These are phyloP conservation scores for Annulohypoxylon maeteangense DNA, from an alignment of 495 filamentous ascomycete genomes.

Conservation along the genomic window DNA sequence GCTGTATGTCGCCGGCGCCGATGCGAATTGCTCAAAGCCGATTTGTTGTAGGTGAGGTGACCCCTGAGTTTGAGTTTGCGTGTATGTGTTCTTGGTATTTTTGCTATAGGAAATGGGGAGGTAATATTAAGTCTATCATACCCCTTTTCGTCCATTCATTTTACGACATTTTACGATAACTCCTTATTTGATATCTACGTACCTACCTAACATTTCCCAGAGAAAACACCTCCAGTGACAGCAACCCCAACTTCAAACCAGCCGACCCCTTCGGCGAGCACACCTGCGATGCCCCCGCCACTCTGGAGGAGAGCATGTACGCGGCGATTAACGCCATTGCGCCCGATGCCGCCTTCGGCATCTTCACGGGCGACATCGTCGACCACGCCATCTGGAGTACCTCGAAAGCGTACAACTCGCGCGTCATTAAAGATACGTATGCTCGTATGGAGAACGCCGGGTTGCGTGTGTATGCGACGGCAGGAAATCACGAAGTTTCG, in stretches of 20 bases:
- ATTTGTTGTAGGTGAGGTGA: slow-evolving; percentile 63
- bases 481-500: slow-evolving; percentile 67
- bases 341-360: slow-evolving; percentile 53
- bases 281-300: slow-evolving; percentile 61
- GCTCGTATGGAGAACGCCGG: slow-evolving; percentile 48
- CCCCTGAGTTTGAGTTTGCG: neutral
- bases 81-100: neutral
- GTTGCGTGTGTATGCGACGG: slow-evolving; percentile 59
- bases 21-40: slow-evolving; percentile 63
- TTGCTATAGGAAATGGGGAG: neutral
- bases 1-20: slow-evolving; percentile 61
- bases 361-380: slow-evolving; percentile 63
- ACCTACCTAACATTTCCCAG: slow-evolving; percentile 23
- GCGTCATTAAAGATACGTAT: slow-evolving; percentile 59
- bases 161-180: too few relatives aligned
- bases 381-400: slow-evolving; percentile 59
- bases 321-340: slow-evolving; percentile 56
- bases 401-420: slow-evolving; percentile 52
- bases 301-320: slow-evolving; percentile 65
- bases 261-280: slow-evolving; percentile 60
- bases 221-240: slow-evolving; percentile 56
- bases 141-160: too few relatives aligned
- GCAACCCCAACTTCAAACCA: slow-evolving; percentile 54
- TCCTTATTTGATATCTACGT: too few relatives aligned
- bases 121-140: too few relatives aligned